Evolutionary conservation across 352 stramenopile species (phyloP), one percentile per base, ranked within the genome.

Genomic region (Phytophthora idaei): DNA sequence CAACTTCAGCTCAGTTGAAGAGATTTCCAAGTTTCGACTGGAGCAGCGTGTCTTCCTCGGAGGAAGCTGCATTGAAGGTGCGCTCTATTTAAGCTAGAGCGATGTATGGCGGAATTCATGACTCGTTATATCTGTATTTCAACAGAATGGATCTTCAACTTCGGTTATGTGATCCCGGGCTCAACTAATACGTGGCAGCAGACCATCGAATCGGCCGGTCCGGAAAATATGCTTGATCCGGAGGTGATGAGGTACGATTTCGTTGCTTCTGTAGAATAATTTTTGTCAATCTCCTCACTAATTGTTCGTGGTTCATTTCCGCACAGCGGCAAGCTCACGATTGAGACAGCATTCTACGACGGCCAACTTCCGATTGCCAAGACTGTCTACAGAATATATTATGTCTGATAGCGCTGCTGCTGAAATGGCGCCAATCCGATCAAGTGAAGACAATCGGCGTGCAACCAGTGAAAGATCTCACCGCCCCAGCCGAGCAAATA

Each of bases 291-390:
- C 21, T 53, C 48, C 32, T 55, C 14, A 32, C 31, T 47, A 5
- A 47, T 47, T 17, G 4, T 8, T 42, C n/a, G 32, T 39, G 49
- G 21, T 36, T 39, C 17, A 29, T 11, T 57, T 2, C 17, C n/a
- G 51, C 41, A 1, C 48, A 97, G 84, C 44, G 95, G 94, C 11
- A 95, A 98, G 53, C 80, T 98, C 37, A 97, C 89, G 41, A 98
- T 99, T 48, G 95, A 98, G 66, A 99, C 95, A 7, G 90, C 78
- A n/a, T 98, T 99, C 70, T 98, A 97, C 74, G 94, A 98, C 70
- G 94, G 85, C 32, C 76, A 95, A 47, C 67, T 76, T 32, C 70
- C 92, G 28, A 94, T 98, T 64, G 87, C 87, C 65, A 97, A 96
- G 82, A 97, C 89, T 29, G 82, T 97, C 63, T 96, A 98, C 64